Evolutionary conservation across 2,329 filamentous ascomycete genomes (phyloP).

Genomic region (Pseudocercospora macadamiae): DNA sequence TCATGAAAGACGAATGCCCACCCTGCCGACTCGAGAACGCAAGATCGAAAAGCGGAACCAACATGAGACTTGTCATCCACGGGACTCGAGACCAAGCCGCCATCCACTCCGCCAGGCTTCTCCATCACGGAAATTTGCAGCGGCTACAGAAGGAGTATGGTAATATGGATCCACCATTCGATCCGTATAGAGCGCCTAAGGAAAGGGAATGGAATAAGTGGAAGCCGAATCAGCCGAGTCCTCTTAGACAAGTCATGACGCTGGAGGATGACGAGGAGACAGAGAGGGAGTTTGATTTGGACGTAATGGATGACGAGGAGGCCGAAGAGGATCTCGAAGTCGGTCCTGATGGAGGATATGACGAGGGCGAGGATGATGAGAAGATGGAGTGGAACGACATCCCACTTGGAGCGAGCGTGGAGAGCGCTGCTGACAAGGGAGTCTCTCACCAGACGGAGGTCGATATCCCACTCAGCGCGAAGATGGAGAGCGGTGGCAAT

Average conservation of each 20-base stretch:
- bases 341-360: not conserved
- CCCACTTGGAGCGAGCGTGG: too few relatives aligned
- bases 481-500: not conserved
- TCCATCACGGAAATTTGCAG: not conserved
- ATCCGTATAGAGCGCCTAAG: not conserved
- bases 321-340: not conserved
- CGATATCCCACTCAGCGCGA: too few relatives aligned
- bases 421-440: too few relatives aligned
- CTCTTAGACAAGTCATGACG: not conserved
- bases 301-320: not conserved
- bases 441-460: too few relatives aligned
- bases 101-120: too few relatives aligned
- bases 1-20: not conserved
- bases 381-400: too few relatives aligned
- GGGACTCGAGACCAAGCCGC: not conserved
- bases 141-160: not conserved
- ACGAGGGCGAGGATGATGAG: too few relatives aligned
- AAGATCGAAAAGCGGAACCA: not conserved
- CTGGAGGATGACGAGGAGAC: not conserved
- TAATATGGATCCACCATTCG: not conserved
- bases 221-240: not conserved
- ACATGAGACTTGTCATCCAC: not conserved
- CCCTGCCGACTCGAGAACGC: not conserved
- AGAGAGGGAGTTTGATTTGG: not conserved
- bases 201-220: not conserved